These are phyloP conservation scores for Botrytis cinerea DNA, from an alignment of 2,329 filamentous ascomycete genomes.

Conservation along the genomic window DNA sequence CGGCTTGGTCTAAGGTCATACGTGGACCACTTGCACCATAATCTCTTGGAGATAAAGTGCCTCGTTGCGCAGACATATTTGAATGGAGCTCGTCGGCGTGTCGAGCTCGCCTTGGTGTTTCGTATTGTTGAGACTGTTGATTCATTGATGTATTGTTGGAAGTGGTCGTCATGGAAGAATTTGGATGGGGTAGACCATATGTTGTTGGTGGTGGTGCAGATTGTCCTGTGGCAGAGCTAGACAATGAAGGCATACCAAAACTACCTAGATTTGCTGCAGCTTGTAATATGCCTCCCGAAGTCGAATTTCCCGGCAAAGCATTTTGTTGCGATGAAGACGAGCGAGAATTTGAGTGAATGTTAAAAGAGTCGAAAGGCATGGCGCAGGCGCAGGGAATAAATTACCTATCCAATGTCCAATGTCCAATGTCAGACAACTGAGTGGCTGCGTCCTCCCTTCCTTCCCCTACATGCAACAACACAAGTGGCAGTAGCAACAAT, in stretches of 20 bases:
- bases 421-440: neutral
- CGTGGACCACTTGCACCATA: slow-evolving; percentile 51
- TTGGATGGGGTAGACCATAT: slow-evolving; percentile 31
- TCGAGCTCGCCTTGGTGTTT: slow-evolving; percentile 52
- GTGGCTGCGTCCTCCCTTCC: neutral
- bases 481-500: neutral
- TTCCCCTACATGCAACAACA: neutral
- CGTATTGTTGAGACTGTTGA: slow-evolving; percentile 50
- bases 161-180: slow-evolving; percentile 32
- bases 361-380: slow-evolving; percentile 31
- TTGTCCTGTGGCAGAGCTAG: slow-evolving; percentile 38
- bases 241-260: slow-evolving; percentile 37
- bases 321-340: slow-evolving; percentile 34
- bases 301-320: slow-evolving; percentile 30
- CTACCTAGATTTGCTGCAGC: slow-evolving; percentile 39
- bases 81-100: slow-evolving; percentile 55
- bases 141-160: slow-evolving; percentile 43
- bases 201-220: slow-evolving; percentile 39
- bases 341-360: slow-evolving; percentile 30
- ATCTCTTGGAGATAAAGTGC: slow-evolving; percentile 46
- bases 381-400: neutral
- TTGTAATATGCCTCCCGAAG: slow-evolving; percentile 38
- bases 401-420: neutral
- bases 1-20: slow-evolving; percentile 62
- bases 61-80: slow-evolving; percentile 37